Evolutionary conservation across 345 rosid species (phyloP).

Genomic region (Sonneratia caseolaris): DNA sequence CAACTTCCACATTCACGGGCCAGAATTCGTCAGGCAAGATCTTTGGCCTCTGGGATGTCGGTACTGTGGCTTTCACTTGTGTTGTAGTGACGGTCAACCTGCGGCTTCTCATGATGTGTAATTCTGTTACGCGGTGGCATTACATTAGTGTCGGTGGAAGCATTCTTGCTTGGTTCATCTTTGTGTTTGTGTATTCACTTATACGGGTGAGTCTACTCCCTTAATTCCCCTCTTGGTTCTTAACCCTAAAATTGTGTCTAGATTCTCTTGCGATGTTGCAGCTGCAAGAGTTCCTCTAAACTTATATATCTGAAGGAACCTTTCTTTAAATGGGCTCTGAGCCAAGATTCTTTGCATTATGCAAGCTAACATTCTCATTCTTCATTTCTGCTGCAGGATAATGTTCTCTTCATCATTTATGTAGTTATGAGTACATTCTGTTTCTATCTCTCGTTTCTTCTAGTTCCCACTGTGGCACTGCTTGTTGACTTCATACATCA

Average conservation of each 20-base stretch:
- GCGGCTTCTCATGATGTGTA: constrained; percentile 92
- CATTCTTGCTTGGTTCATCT: constrained; percentile 78
- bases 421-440: constrained; percentile 81
- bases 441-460: constrained; percentile 67
- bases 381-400: constrained; percentile 45
- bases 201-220: constrained; percentile 31
- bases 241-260: neutral
- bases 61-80: constrained; percentile 96
- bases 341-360: neutral
- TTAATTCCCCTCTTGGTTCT: neutral
- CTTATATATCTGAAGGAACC: neutral
- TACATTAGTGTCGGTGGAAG: constrained; percentile 82
- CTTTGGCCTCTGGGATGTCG: constrained; percentile 95
- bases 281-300: neutral
- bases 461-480: constrained; percentile 84
- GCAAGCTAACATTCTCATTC: constrained; percentile 11
- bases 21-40: constrained; percentile 65
- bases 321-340: neutral
- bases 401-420: constrained; percentile 66
- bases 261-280: neutral
- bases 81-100: constrained; percentile 84
- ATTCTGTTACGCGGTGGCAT: constrained; percentile 90
- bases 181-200: constrained; percentile 61
- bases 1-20: constrained; percentile 47
- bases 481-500: constrained; percentile 84